Evolutionary conservation across 768 basidiomycete genomes (phyloP).

Genomic region (Russula sp.): DNA sequence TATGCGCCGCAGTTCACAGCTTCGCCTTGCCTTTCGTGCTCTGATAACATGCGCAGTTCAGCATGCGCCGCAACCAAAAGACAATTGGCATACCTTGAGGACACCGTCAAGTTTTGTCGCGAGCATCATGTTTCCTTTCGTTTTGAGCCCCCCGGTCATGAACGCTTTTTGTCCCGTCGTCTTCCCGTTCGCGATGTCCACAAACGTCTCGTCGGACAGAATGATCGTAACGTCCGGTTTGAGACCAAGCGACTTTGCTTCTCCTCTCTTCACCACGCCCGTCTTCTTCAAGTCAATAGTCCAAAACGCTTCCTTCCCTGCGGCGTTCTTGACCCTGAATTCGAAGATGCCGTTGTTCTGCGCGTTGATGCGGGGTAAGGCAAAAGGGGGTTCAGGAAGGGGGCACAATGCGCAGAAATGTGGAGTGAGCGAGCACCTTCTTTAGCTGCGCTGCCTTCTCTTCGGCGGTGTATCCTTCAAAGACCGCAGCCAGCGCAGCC

Average conservation of each 20-base stretch:
- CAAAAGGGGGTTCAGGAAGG: background rate
- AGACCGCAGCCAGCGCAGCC: slow-evolving; percentile 48
- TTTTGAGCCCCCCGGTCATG: slow-evolving; percentile 93
- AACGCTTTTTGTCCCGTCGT: slow-evolving; percentile 92
- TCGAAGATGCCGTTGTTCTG: slow-evolving; percentile 86
- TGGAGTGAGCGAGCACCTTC: slow-evolving; percentile 50
- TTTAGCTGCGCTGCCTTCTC: slow-evolving; percentile 71
- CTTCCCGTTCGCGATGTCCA: slow-evolving; percentile 71
- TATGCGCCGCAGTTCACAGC: slow-evolving; percentile 16
- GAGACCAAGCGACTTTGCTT: slow-evolving; percentile 45
- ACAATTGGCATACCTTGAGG: slow-evolving; percentile 57
- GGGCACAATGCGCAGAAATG: background rate
- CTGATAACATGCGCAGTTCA: slow-evolving; percentile 6
- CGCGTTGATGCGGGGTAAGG: background rate
- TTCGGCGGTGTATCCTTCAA: slow-evolving; percentile 52
- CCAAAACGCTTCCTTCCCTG: slow-evolving; percentile 73
- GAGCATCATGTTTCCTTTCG: slow-evolving; percentile 89
- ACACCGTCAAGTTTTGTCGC: slow-evolving; percentile 86
- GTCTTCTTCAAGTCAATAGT: slow-evolving; percentile 92
- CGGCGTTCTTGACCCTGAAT: slow-evolving; percentile 70
- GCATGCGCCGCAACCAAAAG: background rate
- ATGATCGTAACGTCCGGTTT: slow-evolving; percentile 84
- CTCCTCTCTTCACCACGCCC: slow-evolving; percentile 72
- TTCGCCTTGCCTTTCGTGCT: slow-evolving; percentile 27
- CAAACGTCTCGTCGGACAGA: slow-evolving; percentile 72